Base-by-base conservation (phyloP, 1,139 yeast species). In the Debaryomyces udenii region DNA sequence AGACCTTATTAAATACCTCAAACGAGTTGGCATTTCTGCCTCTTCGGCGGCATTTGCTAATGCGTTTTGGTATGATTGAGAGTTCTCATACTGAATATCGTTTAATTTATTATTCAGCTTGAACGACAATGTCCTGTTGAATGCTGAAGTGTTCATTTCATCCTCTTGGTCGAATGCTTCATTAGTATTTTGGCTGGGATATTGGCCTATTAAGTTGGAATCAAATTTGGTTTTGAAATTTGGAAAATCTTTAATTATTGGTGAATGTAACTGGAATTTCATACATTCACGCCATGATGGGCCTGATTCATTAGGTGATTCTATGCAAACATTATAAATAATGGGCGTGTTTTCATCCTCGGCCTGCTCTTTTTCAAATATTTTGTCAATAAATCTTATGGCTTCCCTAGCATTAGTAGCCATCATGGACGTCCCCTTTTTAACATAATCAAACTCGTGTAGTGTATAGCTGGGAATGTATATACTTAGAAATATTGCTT, bases 391-490 rank as follows among this genome's bases (percentile, higher is more conserved):
- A 48, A 80, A 76, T 36, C 71, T 61, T 22, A 80, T 69, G 22
- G 83, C 77, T 50, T 78, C 83, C 42, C 82, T 63, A 3, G 86
- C 80, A 58, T 79, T 79, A 9, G 73, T 68, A 7, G 85, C 80
- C 47, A 68, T 62, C 59, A 80, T 68, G 2, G 81, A 69, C n/a
- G 71, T 62, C 0, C 83, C 83, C 42, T 74, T 74, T 53, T 77
- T 80, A 41, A 69, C 67, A 50, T 60, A 76, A 41, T 80, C 84
- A 50, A 81, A 69, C 49, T 81, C 83, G 42, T 71, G 77, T 42
- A 81, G 62, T 0, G 86, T 80, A 49, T 78, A 79, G 3, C 73
- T 59, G 0, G 86, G 86, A 23, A 81, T 61, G 49, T 55, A 69
- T 26, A 73, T 53, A 45, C 61, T 65, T 37, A 73, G 56, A 2